Base-by-base conservation (phyloP, 2,329 filamentous ascomycete species). In the Phyllosticta ampelicida region DNA sequence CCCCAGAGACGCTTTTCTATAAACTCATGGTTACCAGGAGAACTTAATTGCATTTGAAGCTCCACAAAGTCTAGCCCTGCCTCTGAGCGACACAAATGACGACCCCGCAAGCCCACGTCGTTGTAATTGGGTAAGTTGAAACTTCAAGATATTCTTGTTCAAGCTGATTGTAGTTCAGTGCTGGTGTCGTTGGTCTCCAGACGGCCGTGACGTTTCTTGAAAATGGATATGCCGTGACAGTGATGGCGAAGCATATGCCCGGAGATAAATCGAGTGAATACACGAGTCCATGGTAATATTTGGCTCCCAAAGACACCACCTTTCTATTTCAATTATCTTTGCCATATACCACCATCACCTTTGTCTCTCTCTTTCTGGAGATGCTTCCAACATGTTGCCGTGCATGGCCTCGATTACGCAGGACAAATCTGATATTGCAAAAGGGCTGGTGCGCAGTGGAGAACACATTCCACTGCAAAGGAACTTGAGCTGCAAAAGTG, bases 401-500 rank as follows among this genome's bases (percentile, higher is more conserved):
- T 26, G 23, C 4, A 4, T 26, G 23, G 23, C 4, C 23, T 26
- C 8, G 23, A 26, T 3, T 26, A 8, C 23, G 23, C 23, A 26
- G 10, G 4, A 8, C 18, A 10, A n/a, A 48, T 19, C 21, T 58
- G 48, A 58, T 36, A 60, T 9, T 5, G 10, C 21, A 29, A 55
- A 36, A 76, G 74, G 74, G 77, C 77, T 1, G 77, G 77, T 4
- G 77, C 74, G 1, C 73, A 78, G 56, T 79, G 76, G 76, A 70
- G 74, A 36, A 72, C 75, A 2, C 73, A 77, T 60, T 71, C 74
- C 16, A 63, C 65, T 0, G 48, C 60, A 1, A 61, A 67, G 6
- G 68, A 73, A 44, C 59, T 59, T 3, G 70, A 73, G 53, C 29
- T 48, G 26, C 62, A 61, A 30, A 63, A 70, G 50, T 78, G 75